phyloP scores from a whole-genome alignment of 495 filamentous ascomycete species.

The Daldinia childiae region DNA sequence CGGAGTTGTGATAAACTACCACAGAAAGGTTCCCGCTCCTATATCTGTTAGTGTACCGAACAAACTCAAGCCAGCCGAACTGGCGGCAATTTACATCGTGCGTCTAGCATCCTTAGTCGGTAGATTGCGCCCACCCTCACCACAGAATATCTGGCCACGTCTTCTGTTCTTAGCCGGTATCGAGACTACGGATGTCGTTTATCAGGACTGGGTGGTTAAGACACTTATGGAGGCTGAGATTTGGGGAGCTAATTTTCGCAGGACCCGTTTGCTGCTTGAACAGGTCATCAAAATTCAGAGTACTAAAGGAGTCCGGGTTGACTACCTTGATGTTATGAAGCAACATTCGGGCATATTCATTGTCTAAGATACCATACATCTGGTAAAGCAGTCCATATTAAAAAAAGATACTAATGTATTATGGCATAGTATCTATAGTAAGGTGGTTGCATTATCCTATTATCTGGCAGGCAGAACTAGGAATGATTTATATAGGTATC shows the following conservation, averaged over 20 bases:
- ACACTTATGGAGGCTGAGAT: conserved; percentile 23
- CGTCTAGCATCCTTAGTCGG: conserved; percentile 25
- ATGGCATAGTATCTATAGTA: background rate
- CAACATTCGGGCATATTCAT: conserved; percentile 26
- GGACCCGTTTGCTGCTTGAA: conserved; percentile 25
- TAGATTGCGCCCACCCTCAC: conserved; percentile 24
- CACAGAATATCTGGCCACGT: conserved; percentile 32
- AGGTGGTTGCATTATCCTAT: background rate
- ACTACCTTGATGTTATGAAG: conserved; percentile 33
- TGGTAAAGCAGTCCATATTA: background rate
- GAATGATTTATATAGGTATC: background rate
- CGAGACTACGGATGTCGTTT: conserved; percentile 24
- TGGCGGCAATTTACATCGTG: conserved; percentile 26
- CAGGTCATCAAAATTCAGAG: conserved; percentile 28
- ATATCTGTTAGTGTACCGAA: background rate
- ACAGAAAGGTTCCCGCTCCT: conserved; percentile 21
- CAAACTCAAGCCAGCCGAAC: conserved; percentile 9
- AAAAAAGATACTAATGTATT: conserved; percentile 1
- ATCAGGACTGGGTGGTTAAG: conserved; percentile 27
- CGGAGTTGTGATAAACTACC: conserved; percentile 29
- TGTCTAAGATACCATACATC: conserved; percentile 6
- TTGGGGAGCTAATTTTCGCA: conserved; percentile 33
- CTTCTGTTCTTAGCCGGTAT: conserved; percentile 31
- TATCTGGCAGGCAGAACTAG: background rate
- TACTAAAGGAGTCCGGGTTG: conserved; percentile 23